Evolutionary conservation across 495 filamentous ascomycete genomes (phyloP).

Genomic region (Glutinoglossum americanum): DNA sequence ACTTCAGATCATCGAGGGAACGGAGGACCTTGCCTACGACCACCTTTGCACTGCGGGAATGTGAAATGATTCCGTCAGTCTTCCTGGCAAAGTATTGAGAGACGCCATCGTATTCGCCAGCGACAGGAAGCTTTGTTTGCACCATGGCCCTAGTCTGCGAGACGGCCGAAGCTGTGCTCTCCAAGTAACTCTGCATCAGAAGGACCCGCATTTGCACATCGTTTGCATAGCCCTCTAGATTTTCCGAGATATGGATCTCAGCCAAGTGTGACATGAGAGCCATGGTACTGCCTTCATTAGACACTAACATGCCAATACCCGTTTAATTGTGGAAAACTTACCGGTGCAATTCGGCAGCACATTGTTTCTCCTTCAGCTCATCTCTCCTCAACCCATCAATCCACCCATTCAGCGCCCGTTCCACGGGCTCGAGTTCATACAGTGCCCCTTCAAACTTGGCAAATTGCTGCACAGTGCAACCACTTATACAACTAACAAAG

Average conservation of each 20-base stretch:
- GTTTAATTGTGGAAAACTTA: slow-evolving; percentile 9
- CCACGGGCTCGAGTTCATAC: slow-evolving; percentile 83
- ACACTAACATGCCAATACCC: neutral
- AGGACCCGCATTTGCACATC: slow-evolving; percentile 50
- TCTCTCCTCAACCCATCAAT: slow-evolving; percentile 65
- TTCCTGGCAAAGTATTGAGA: slow-evolving; percentile 45
- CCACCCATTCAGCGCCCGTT: slow-evolving; percentile 73
- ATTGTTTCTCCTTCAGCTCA: slow-evolving; percentile 68
- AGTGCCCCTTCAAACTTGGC: slow-evolving; percentile 48
- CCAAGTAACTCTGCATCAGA: slow-evolving; percentile 61
- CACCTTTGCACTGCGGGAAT: slow-evolving; percentile 68
- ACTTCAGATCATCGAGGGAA: slow-evolving; percentile 55
- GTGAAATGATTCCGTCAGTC: slow-evolving; percentile 46
- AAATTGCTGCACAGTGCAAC: slow-evolving; percentile 60
- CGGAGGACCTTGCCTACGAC: slow-evolving; percentile 58
- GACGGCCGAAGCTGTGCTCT: slow-evolving; percentile 50
- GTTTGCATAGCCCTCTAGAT: slow-evolving; percentile 57
- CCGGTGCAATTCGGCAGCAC: slow-evolving; percentile 56
- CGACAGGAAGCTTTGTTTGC: slow-evolving; percentile 32
- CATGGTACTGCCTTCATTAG: slow-evolving; percentile 27
- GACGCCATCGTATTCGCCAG: slow-evolving; percentile 35
- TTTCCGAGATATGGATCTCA: slow-evolving; percentile 52
- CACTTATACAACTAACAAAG: slow-evolving; percentile 55
- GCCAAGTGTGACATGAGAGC: slow-evolving; percentile 69
- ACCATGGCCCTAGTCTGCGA: slow-evolving; percentile 39